phyloP scores from a whole-genome alignment of 2,329 filamentous ascomycete genomes.

The Fusarium pseudoanthophilum region DNA sequence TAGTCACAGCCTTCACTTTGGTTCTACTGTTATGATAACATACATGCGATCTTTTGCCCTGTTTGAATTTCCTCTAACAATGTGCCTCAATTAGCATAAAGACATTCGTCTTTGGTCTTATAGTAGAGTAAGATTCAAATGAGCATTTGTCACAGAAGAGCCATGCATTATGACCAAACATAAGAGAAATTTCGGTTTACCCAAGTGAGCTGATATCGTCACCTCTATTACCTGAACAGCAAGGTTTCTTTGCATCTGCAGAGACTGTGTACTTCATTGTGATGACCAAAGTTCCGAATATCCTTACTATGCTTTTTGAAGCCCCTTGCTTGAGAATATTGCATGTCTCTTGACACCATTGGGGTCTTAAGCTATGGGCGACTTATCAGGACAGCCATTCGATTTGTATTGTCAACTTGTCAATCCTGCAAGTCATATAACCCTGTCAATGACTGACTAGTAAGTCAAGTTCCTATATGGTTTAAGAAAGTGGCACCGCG shows the following conservation, averaged over 20 bases:
- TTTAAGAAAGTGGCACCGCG: not conserved
- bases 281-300: not conserved
- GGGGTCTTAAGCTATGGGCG: not conserved
- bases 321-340: not conserved
- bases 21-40: not conserved
- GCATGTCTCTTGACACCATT: not conserved
- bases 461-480: not conserved
- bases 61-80: not conserved
- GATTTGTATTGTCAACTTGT: not conserved
- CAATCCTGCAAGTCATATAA: constrained; percentile 3
- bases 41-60: not conserved
- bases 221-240: not conserved
- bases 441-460: not conserved
- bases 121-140: too few relatives aligned
- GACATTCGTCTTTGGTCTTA: not conserved
- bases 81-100: not conserved
- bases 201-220: not conserved
- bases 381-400: not conserved
- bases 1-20: not conserved
- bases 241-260: not conserved
- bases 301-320: not conserved
- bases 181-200: not conserved
- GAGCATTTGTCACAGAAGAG: too few relatives aligned
- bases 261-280: not conserved
- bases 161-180: not conserved